Evolutionary conservation across 2,329 filamentous ascomycete genomes (phyloP), one percentile per base, ranked within the genome.

Genomic region (Teratosphaeria zuluensis): DNA sequence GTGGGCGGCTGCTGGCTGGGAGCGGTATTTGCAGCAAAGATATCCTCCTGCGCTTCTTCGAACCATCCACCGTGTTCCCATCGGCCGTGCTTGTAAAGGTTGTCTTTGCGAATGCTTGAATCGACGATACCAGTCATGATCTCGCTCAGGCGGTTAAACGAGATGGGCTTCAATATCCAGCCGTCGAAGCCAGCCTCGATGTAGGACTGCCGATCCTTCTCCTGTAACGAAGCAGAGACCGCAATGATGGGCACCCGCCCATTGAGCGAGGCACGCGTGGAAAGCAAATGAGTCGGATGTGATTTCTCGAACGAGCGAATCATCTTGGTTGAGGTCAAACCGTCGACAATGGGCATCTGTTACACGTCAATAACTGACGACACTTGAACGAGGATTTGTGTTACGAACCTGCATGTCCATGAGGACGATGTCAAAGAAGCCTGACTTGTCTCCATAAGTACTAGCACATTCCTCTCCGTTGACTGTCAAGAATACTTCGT

Each of bases 31-130:
- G 72, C 75, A 8, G 72, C 69, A 2, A 71, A 71, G 0, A 73
- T 64, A 58, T 72, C 70, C 57, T 72, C 67, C 58, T 75, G 69
- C 4, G 67, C 69, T n/a, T 69, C 65, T 16, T 76, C 72, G 63
- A 95, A 94, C 90, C 90, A 96, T 0, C 91, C 91, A 3, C 91
- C 91, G n/a, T 78, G 76, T 65, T 95, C 90, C 91, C 90, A 96
- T 53, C 85, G 72, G 0, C 90, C 90, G 2, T 83, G 77, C 52
- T 78, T 73, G 68, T 95, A 95, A 0, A 91, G 69, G 65, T 84
- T 86, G n/a, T 77, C 72, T 19, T 81, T 73, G 19, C 89, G 80
- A 0, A 80, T 74, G 0, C 81, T 74, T 0, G 80, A 75, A 53
- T 89, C 80, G 2, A 84, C 78, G 46, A 94, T 88, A 1, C 89